Base-by-base conservation (phyloP, 2,329 filamentous ascomycete genomes). In the Coniochaeta ligniaria region DNA sequence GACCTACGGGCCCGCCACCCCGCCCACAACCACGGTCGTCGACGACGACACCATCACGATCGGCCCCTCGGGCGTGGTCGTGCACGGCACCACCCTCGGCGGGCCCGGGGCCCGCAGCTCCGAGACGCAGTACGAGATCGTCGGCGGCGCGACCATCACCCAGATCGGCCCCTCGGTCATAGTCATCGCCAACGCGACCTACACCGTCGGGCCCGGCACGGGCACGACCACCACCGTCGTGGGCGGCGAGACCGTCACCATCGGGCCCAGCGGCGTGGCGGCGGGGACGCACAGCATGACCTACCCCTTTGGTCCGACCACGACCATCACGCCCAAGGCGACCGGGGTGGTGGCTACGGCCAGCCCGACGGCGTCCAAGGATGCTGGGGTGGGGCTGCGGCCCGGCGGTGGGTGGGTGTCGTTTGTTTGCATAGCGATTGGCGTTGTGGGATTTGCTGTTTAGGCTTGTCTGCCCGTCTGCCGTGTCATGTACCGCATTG, bases 111-210 rank as follows among this genome's bases (percentile, higher is more conserved):
- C 76, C 16, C 64, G 66, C 2, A 58, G 69, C 1, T 70, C 67
- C 1, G 73, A 72, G 14, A 80, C 76, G 1, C 70, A 73, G 2
- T 78, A 75, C 66, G 78, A 77, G 50, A 76, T 83, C 60, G 75
- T 81, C 9, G 82, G 81, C 58, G 82, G 82, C 12, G 80, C 76
- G 17, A 83, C 81, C 3, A 72, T 84, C 59, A 81, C 79, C 17
- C 75, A 79, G 65, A 65, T 83, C 9, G 78, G 76, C n/a, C 70
- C 77, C 1, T 79, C 76, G 2, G 71, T 77, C 14, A 76, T 81
- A 1, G 75, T 86, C 31, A 73, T 88, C 57, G 72, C 75, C 38
- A 78, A 78, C 36, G 71, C 71, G 2, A 83, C 79, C 0, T 84
- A 83, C 65, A 81, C 78, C 1, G 70, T 86, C 57, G 82, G 81